Percentiles rank a stretch among this genome's conserved stretches.
phyloP scores from a whole-genome alignment of 2,329 filamentous ascomycete genomes.

The Rugonectria rugulosa region DNA sequence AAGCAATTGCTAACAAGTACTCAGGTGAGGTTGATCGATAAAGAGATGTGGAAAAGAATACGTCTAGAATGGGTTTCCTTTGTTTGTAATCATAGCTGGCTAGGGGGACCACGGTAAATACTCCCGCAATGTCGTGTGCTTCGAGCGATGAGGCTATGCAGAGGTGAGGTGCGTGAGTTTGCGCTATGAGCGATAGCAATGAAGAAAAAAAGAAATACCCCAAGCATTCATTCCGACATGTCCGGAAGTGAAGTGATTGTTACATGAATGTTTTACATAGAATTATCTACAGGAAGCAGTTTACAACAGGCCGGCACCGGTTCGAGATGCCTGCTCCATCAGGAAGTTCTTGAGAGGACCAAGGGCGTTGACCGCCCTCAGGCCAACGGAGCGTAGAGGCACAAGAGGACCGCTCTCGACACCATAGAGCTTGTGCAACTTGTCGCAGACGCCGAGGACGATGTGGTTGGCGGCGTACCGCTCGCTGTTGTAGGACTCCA shows the following conservation, averaged over 20 bases:
- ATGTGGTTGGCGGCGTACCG: slow-evolving; percentile 84
- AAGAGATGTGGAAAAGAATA: slow-evolving; percentile 38
- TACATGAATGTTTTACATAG: slow-evolving; percentile 20
- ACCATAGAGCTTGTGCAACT: slow-evolving; percentile 92
- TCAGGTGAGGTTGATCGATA: slow-evolving; percentile 69
- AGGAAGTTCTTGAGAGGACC: slow-evolving; percentile 82
- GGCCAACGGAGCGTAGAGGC: slow-evolving; percentile 77
- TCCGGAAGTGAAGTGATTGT: slow-evolving; percentile 18
- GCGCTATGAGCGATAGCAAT: slow-evolving; percentile 33
- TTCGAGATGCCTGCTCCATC: slow-evolving; percentile 76
- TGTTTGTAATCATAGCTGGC: slow-evolving; percentile 52
- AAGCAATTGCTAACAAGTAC: slow-evolving; percentile 46
- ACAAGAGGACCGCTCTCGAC: slow-evolving; percentile 81
- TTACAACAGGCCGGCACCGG: slow-evolving; percentile 55
- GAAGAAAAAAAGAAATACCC: slow-evolving; percentile 30
- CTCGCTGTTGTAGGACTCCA: slow-evolving; percentile 83
- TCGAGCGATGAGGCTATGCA: slow-evolving; percentile 37
- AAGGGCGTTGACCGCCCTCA: slow-evolving; percentile 78
- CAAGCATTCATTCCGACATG: slow-evolving; percentile 25
- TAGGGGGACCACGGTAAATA: slow-evolving; percentile 48
- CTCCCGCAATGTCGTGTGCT: slow-evolving; percentile 42
- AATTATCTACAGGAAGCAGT: slow-evolving; percentile 9
- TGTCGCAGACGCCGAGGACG: slow-evolving; percentile 82
- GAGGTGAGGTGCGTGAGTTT: slow-evolving; percentile 32
- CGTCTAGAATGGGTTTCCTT: slow-evolving; percentile 45